A percentile compares a stretch with the other conserved stretches of the same genome.
phyloP scores from a whole-genome alignment of 176 grass and related monocot species.

The Zizania latifolia region DNA sequence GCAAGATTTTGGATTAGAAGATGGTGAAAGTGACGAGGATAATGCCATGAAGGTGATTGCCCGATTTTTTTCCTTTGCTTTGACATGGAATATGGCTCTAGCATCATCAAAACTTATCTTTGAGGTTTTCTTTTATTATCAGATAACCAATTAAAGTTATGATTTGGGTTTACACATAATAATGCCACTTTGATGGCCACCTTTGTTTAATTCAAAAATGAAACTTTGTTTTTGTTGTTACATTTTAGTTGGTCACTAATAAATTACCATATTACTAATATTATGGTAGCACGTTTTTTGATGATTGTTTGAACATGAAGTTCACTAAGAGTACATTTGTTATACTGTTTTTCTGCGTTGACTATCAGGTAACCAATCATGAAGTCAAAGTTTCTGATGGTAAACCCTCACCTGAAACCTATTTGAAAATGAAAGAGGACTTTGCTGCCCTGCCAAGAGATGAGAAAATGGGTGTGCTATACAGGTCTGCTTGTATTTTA shows the following conservation, averaged over 20 bases:
- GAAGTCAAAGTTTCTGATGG: slow-evolving; percentile 31
- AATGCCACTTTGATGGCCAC: neutral
- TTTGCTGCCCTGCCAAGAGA: slow-evolving; percentile 52
- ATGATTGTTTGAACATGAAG: neutral
- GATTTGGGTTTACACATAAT: neutral
- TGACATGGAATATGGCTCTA: neutral
- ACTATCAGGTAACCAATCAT: slow-evolving; percentile 21
- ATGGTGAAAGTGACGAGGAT: slow-evolving; percentile 52
- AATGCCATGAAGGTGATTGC: slow-evolving; percentile 41
- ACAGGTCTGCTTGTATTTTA: slow-evolving; percentile 53
- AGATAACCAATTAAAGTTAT: neutral
- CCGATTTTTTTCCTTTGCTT: slow-evolving; percentile 10
- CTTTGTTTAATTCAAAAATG: neutral
- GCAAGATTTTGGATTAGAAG: slow-evolving; percentile 78
- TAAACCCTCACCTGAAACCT: slow-evolving; percentile 22
- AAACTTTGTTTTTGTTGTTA: neutral
- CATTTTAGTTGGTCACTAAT: neutral
- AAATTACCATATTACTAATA: neutral
- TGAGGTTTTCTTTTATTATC: neutral
- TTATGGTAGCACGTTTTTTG: neutral
- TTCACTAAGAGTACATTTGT: neutral
- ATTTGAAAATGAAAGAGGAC: slow-evolving; percentile 46
- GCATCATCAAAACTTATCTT: neutral
- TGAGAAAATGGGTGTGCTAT: slow-evolving; percentile 58
- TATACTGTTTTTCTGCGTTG: slow-evolving; percentile 19